These are phyloP conservation scores for Ciborinia camelliae DNA, from an alignment of 2,329 filamentous ascomycete species.

Conservation along the genomic window DNA sequence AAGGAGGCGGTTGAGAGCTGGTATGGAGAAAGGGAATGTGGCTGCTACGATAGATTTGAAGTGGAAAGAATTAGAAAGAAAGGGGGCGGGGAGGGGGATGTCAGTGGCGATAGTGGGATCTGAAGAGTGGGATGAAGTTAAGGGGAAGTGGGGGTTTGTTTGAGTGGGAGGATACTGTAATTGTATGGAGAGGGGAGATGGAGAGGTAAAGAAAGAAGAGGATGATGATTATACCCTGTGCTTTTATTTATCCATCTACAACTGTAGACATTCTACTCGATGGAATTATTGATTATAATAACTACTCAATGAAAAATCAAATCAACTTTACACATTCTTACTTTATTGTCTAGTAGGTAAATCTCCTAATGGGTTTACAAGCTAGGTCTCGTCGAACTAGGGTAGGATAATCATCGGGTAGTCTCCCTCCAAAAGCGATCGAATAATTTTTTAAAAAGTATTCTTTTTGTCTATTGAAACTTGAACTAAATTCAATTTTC, in stretches of 20 bases:
- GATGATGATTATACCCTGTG: slow-evolving; percentile 7
- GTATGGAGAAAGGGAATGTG: slow-evolving; percentile 21
- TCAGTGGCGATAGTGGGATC: slow-evolving; percentile 36
- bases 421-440: no score
- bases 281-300: background rate
- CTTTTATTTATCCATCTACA: background rate
- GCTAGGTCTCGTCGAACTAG: background rate
- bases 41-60: slow-evolving; percentile 33
- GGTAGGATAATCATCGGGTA: no score
- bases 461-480: no score
- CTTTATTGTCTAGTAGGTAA: no score
- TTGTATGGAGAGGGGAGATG: background rate
- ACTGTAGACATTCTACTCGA: background rate
- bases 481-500: no score
- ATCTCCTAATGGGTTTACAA: no score
- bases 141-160: slow-evolving; percentile 35
- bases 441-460: no score
- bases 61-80: slow-evolving; percentile 32
- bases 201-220: background rate
- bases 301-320: background rate
- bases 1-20: slow-evolving; percentile 20
- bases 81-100: slow-evolving; percentile 27
- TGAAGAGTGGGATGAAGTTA: slow-evolving; percentile 36
- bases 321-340: background rate
- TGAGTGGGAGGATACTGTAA: slow-evolving; percentile 22